Evolutionary conservation across 306 rosid species (phyloP), one percentile per base, ranked within the genome.

Genomic region (Quercus agrifolia): DNA sequence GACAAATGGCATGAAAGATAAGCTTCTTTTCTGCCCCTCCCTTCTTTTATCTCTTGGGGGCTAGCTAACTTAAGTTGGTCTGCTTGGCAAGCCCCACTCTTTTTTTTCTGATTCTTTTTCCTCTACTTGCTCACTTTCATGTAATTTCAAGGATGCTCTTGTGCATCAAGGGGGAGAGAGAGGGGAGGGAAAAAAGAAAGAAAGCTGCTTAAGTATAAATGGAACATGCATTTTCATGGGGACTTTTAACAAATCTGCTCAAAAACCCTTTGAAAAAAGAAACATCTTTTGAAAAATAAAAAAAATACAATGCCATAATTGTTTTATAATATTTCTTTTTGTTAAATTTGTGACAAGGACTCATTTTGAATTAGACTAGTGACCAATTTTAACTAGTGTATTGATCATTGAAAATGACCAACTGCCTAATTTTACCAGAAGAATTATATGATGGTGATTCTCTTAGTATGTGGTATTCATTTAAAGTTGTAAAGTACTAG

Each of bases 301-400:
- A 35, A 38, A 49, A 49, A 10, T 49, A 49, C 54, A 49, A 49
- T 12, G 17, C 54, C 54, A 49, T 49, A 13, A 49, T 49, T 49
- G 54, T 11, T 49, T 49, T 49, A 49, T 13, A 49, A 10, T 11
- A 5, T 49, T 49, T 11, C 10, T 44, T 8, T 12, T 49, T 3
- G 54, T 49, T 49, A 49, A 49, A 49, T 49, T 49, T 49, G 54
- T 49, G 54, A 49, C 17, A 12, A 49, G 54, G 54, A 49, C 54
- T 13, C 54, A 12, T 49, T 49, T 49, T 49, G 35, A 56, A 27
- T 77, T 82, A 55, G 79, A 77, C 74, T 55, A 82, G 11, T 41
- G 61, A 73, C 71, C 52, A 67, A 69, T 64, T 66, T 82, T 67
- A 77, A 73, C 74, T 76, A 77, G 44, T 77, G 57, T 73, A 56